Conservation (phyloP, 2,329 filamentous ascomycete genomes). For the Aureobasidium uvarum region DNA sequence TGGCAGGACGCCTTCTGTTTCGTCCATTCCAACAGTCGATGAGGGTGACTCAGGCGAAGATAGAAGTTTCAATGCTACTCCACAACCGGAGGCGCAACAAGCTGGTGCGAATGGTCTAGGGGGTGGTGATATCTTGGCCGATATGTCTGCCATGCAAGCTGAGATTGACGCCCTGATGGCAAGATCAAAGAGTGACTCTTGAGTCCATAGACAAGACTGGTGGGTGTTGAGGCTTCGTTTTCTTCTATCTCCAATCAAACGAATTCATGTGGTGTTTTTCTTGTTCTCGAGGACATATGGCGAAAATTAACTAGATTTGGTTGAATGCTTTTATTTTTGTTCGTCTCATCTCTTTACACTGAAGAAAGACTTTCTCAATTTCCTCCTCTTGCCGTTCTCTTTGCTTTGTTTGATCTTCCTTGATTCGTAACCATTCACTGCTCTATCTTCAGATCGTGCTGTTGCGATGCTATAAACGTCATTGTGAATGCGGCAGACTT, state of each 20-base stretch:
- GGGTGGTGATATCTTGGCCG: slow-evolving; percentile 18
- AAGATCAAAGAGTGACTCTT: not conserved
- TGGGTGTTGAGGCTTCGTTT: not conserved
- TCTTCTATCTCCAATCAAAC: not conserved
- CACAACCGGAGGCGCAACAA: slow-evolving; percentile 1
- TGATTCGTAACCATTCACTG: no score
- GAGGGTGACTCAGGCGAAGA: slow-evolving; percentile 19
- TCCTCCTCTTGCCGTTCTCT: not conserved
- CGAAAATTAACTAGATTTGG: not conserved
- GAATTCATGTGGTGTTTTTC: slow-evolving; percentile 11
- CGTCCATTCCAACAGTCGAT: slow-evolving; percentile 13
- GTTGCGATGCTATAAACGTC: not conserved
- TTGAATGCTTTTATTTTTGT: not conserved
- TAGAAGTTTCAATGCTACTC: not conserved
- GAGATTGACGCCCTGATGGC: slow-evolving; percentile 26
- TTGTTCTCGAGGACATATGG: not conserved
- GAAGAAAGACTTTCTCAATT: not conserved
- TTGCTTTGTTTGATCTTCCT: not conserved
- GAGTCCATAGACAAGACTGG: not conserved
- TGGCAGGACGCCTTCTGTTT: slow-evolving; percentile 9
- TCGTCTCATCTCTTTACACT: not conserved
- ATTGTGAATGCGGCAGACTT: not conserved
- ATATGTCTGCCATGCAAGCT: slow-evolving; percentile 24
- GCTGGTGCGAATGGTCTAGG: not conserved
- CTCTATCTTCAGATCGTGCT: not conserved